phyloP scores from a whole-genome alignment of 2,329 filamentous ascomycete species.

The Westerdykella aurantiaca region DNA sequence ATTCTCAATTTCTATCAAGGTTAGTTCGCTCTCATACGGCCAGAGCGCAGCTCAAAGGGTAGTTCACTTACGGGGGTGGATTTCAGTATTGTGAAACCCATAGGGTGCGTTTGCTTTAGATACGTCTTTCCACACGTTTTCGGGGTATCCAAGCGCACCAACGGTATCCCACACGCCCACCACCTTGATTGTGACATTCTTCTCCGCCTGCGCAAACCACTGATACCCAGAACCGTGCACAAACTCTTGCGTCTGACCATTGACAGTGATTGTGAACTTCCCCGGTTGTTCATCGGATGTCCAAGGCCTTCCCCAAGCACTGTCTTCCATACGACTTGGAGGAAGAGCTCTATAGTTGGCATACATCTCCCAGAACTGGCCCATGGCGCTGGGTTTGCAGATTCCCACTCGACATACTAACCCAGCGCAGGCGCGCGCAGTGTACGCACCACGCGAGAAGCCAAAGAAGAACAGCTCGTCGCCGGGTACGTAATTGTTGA shows the following conservation, averaged over 20 bases:
- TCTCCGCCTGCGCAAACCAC: conserved; percentile 7
- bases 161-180: no score
- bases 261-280: conserved; percentile 12
- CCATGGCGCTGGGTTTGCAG: conserved; percentile 3
- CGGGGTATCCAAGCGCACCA: no score
- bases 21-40: no score
- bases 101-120: no score
- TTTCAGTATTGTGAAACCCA: no score
- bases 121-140: no score
- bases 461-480: conserved; percentile 39
- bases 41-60: no score
- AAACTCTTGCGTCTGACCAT: conserved; percentile 18
- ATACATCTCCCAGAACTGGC: conserved; percentile 8
- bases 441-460: conserved; percentile 39
- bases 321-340: no score
- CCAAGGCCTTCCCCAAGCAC: neutral
- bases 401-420: conserved; percentile 17
- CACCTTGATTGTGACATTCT: no score
- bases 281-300: conserved; percentile 2
- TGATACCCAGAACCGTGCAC: conserved; percentile 43
- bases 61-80: no score
- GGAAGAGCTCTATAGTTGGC: neutral
- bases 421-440: conserved; percentile 16
- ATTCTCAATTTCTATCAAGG: no score
- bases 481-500: conserved; percentile 43